Evolutionary conservation across 345 rosid genomes (phyloP).

Genomic region (Populus ilicifolia): DNA sequence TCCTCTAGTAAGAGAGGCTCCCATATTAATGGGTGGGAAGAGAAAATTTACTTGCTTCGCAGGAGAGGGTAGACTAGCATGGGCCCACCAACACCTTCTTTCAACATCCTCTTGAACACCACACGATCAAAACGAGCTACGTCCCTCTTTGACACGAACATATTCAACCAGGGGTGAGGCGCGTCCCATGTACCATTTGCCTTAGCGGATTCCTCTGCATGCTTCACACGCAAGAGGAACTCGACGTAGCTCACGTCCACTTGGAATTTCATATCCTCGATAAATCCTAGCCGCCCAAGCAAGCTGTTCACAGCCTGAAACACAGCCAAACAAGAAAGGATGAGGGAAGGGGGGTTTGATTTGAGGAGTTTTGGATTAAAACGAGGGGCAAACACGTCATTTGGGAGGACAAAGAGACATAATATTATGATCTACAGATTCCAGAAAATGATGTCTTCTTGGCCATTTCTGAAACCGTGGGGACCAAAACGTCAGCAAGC

Average conservation of each 20-base stretch:
- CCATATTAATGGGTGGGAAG: background rate
- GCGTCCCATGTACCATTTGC: conserved; percentile 71
- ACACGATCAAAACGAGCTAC: conserved; percentile 58
- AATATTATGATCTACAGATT: conserved; percentile 24
- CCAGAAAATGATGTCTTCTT: conserved; percentile 45
- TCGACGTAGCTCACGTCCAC: conserved; percentile 61
- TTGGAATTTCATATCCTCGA: conserved; percentile 49
- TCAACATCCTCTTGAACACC: conserved; percentile 61
- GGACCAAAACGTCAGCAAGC: conserved; percentile 46
- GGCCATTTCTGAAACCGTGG: conserved; percentile 42
- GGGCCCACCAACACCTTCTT: conserved; percentile 82
- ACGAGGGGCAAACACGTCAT: conserved; percentile 31
- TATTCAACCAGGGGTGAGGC: conserved; percentile 95
- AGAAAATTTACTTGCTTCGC: conserved; percentile 58
- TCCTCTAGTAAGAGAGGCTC: too few relatives aligned
- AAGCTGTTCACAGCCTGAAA: conserved; percentile 44
- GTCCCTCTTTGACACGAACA: conserved; percentile 59
- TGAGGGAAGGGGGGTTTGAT: background rate
- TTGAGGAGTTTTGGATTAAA: background rate
- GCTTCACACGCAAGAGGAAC: conserved; percentile 70
- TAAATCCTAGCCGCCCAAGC: conserved; percentile 52
- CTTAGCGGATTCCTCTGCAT: conserved; percentile 51
- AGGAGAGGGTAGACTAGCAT: conserved; percentile 79
- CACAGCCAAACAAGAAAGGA: background rate
- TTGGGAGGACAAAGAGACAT: background rate